Base-by-base conservation (phyloP, 2,329 filamentous ascomycete species). In the Grosmannia huntii region DNA sequence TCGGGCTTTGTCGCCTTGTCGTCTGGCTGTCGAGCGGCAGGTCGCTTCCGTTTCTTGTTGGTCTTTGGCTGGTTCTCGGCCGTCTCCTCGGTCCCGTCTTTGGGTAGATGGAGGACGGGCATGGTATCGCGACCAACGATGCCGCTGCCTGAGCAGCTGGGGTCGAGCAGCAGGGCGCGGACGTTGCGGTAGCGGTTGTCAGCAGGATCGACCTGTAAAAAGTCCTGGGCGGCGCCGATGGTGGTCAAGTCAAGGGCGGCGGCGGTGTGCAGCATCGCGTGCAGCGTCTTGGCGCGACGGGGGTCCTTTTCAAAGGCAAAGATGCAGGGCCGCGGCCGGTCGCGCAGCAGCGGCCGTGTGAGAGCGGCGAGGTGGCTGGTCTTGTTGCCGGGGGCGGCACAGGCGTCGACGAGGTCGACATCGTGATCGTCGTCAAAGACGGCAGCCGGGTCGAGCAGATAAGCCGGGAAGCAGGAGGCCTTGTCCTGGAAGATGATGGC, bases 301-400 rank as follows among this genome's bases (percentile, higher is more conserved):
- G 75, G 72, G 67, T 95, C 87, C 65, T 88, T 87, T 68, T 95
- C 90, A 65, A 90, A 94, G 0, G 90, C 90, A 63, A 84, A 84
- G 27, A 99, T 85, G 33, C 28, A 57, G 16, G 56, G 58, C 10
- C 33, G 52, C 12, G 14, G 41, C 1, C 50, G 38, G 11, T 19
- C 16, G 21, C 2, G 3, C n/a, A 25, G 27, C 10, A 25, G 27
- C 10, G 59, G 73, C 56, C 69, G 75, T 54, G 94, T 67, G 5
- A 96, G 82, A 2, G 90, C 87, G 0, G 91, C 90, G 53, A 95
- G 73, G 69, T 97, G 94, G 9, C 92, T 97, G 1, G 94, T 97
- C 73, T 99, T 99, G 71, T 99, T 99, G 6, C 94, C 94, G 1
- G 94, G 94, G 0, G 94, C 94, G 0, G 94, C 89, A 68, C 92